Base-by-base conservation (phyloP, 176 grass and related monocot genomes). In the Rhynchospora tenuis region DNA sequence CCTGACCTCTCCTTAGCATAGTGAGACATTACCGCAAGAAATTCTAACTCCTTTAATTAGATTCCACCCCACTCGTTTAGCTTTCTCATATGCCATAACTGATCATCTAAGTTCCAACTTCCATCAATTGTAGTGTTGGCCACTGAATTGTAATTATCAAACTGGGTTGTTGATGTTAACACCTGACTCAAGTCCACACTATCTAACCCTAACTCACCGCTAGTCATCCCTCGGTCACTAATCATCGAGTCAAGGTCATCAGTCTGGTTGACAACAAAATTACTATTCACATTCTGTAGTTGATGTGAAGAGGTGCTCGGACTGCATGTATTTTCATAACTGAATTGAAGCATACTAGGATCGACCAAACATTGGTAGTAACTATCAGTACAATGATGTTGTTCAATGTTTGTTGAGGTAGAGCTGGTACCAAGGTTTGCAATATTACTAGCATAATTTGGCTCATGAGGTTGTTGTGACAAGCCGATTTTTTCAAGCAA, bases 21-120 rank as follows among this genome's bases (percentile, higher is more conserved):
- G 88, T 87, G 88, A 91, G 90, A 89, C 84, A 83, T 85, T 59
- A 69, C 89, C 46, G 61, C 85, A 93, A 91, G 85, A 75, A 91
- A 93, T 84, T 75, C 74, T 84, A 59, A 89, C 89, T 70, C 79
- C 73, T 51, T 59, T 73, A 57, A 82, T 89, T 93, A 91, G 87
- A 93, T 88, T 84, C 94, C 91, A 80, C 87, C 91, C 91, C 94
- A 93, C 73, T 93, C 87, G 10, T 88, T 79, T 58, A 91, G 76
- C 86, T 91, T 97, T 44, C 78, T 91, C 47, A 76, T 85, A 67
- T 96, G 85, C 85, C 83, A 90, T 47, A 90, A 78, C 59, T 38
- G 33, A 38, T 94, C 92, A 84, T 94, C 86, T 47, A 58, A 19
- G 47, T 67, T 75, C 89, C 87, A 89, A 42, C 57, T 69, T 64